Evolutionary conservation across 2,329 filamentous ascomycete species (phyloP).

Genomic region (Ophiostoma novo-ulmi): DNA sequence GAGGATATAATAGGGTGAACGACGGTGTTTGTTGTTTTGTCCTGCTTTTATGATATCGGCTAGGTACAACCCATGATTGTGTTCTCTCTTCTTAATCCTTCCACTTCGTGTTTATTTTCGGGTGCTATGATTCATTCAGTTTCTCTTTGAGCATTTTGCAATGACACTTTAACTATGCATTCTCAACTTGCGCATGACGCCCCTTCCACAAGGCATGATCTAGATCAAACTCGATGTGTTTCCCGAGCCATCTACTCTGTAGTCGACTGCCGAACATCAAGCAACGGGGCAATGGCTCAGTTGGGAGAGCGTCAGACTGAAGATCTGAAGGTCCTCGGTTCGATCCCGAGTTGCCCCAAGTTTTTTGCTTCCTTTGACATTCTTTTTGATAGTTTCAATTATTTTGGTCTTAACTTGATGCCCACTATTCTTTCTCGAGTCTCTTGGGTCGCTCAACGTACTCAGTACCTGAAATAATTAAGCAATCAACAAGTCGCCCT

Average conservation of each 20-base stretch:
- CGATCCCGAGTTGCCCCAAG: conserved; percentile 20
- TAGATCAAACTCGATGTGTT: neutral
- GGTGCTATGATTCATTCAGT: no score
- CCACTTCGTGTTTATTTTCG: no score
- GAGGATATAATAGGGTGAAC: neutral
- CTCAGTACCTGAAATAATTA: neutral
- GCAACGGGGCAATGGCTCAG: conserved; percentile 19
- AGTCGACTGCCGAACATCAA: neutral
- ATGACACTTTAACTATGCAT: neutral
- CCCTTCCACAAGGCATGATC: neutral
- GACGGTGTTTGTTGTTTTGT: neutral
- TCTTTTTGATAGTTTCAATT: neutral
- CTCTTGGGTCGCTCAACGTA: neutral
- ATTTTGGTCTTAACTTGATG: neutral
- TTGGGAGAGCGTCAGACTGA: conserved; percentile 19
- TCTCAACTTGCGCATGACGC: neutral
- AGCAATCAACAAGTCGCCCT: neutral
- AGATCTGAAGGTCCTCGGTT: conserved; percentile 21
- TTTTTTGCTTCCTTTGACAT: neutral
- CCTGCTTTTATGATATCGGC: neutral
- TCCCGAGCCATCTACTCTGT: neutral
- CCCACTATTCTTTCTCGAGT: neutral
- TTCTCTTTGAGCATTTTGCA: no score
- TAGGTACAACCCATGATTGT: neutral
- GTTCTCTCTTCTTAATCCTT: neutral